Evolutionary conservation across 805 yeast species (phyloP).

Genomic region (Cyberlindnera samutprakarnensis): DNA sequence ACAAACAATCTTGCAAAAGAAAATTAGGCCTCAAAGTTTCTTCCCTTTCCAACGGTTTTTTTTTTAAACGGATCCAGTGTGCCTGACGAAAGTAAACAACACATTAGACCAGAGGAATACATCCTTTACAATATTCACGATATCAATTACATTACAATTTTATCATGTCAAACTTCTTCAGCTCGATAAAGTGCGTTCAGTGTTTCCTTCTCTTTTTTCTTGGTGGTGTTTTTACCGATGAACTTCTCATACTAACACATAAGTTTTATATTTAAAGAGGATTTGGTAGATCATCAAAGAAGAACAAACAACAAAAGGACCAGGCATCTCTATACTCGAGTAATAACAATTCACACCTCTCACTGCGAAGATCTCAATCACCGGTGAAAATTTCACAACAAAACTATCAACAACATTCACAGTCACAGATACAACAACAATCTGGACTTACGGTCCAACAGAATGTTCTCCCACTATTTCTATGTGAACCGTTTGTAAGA

Average conservation of each 20-base stretch:
- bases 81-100: too few species aligned
- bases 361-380: slow-evolving; percentile 39
- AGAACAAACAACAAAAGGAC: slow-evolving; percentile 32
- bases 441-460: slow-evolving; percentile 15
- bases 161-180: slow-evolving; percentile 10
- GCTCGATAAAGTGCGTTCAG: slow-evolving; percentile 10
- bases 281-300: slow-evolving; percentile 49
- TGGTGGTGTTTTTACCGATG: background rate
- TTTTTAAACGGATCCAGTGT: too few species aligned
- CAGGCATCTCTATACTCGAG: slow-evolving; percentile 27
- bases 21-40: too few species aligned
- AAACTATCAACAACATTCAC: slow-evolving; percentile 10
- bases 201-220: too few species aligned
- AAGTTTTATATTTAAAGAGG: slow-evolving; percentile 31
- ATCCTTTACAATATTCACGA: too few species aligned
- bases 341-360: slow-evolving; percentile 36
- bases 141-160: too few species aligned
- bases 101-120: too few species aligned
- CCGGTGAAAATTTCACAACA: slow-evolving; percentile 23
- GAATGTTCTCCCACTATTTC: slow-evolving; percentile 38
- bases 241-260: background rate
- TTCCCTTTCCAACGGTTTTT: too few species aligned
- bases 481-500: slow-evolving; percentile 89
- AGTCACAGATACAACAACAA: slow-evolving; percentile 10
- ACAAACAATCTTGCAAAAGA: too few species aligned